Percentiles rank a stretch among this genome's conserved stretches.
These are phyloP conservation scores for Fusarium oxysporum DNA, from an alignment of 2,329 filamentous ascomycete species.

Conservation along the genomic window DNA sequence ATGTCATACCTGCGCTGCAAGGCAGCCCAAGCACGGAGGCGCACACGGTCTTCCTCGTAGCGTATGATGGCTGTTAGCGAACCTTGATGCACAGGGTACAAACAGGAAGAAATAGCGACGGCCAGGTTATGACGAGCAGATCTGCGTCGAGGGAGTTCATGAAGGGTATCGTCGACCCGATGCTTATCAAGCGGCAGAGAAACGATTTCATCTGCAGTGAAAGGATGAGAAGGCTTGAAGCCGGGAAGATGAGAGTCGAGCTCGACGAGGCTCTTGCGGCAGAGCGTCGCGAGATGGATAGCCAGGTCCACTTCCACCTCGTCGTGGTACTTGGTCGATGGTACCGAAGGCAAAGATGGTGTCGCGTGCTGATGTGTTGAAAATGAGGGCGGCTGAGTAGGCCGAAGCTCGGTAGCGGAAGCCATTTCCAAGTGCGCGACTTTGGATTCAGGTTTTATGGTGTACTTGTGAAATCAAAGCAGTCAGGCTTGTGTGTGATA, in stretches of 20 bases:
- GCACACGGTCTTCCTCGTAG: slow-evolving; percentile 53
- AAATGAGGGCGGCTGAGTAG: slow-evolving; percentile 34
- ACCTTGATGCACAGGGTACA: slow-evolving; percentile 51
- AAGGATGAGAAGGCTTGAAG: slow-evolving; percentile 47
- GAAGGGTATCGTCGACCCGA: slow-evolving; percentile 48
- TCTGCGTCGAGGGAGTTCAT: slow-evolving; percentile 51
- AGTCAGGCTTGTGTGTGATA: background rate
- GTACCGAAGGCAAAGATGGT: background rate
- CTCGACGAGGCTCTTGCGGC: slow-evolving; percentile 45
- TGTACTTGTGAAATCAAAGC: background rate
- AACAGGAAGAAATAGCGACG: slow-evolving; percentile 46
- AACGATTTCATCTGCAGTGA: slow-evolving; percentile 52
- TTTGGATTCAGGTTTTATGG: background rate
- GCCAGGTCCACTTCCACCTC: slow-evolving; percentile 45
- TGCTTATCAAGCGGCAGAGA: slow-evolving; percentile 48
- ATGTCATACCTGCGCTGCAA: slow-evolving; percentile 53
- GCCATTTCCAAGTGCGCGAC: slow-evolving; percentile 42
- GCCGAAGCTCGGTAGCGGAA: slow-evolving; percentile 48
- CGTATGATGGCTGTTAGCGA: slow-evolving; percentile 53
- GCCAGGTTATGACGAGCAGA: slow-evolving; percentile 49
- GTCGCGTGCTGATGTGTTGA: slow-evolving; percentile 8
- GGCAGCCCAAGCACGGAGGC: slow-evolving; percentile 51
- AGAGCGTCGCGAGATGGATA: slow-evolving; percentile 46
- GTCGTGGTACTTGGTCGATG: slow-evolving; percentile 3
- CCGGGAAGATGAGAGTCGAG: slow-evolving; percentile 43